Percentiles rank a stretch among this genome's conserved stretches.
Evolutionary conservation across 345 rosid genomes (phyloP).

Genomic region (Brassica cretica): DNA sequence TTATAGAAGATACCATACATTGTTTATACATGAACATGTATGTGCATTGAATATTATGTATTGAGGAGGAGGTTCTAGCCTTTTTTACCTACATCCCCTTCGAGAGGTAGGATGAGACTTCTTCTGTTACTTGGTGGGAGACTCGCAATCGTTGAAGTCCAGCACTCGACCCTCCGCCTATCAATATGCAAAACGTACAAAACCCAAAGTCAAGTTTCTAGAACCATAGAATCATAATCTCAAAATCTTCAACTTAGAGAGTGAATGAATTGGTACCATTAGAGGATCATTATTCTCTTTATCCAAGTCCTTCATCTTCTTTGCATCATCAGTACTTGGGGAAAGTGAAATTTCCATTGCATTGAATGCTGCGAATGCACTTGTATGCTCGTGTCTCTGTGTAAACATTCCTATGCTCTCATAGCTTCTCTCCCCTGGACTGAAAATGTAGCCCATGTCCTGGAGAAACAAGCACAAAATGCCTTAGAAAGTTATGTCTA

Average conservation of each 20-base stretch:
- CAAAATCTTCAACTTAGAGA: background rate
- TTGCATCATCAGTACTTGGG: slow-evolving; percentile 51
- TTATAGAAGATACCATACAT: slow-evolving; percentile 30
- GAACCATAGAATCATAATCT: background rate
- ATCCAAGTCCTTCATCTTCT: slow-evolving; percentile 43
- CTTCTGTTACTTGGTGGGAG: slow-evolving; percentile 58
- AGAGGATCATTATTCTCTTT: slow-evolving; percentile 46
- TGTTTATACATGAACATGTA: slow-evolving; percentile 34
- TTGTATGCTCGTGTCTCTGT: slow-evolving; percentile 65
- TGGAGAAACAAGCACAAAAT: slow-evolving; percentile 35
- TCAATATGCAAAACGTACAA: background rate
- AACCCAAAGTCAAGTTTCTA: background rate
- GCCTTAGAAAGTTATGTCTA: background rate
- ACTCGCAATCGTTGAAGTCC: slow-evolving; percentile 91
- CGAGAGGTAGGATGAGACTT: slow-evolving; percentile 68
- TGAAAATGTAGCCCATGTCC: slow-evolving; percentile 90
- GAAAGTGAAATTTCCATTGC: slow-evolving; percentile 62
- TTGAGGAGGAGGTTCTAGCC: slow-evolving; percentile 1
- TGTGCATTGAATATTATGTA: slow-evolving; percentile 17
- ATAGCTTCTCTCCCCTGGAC: slow-evolving; percentile 88
- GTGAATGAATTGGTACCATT: slow-evolving; percentile 22
- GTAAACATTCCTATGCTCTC: slow-evolving; percentile 84
- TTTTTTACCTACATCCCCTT: slow-evolving; percentile 44
- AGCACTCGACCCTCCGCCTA: slow-evolving; percentile 75
- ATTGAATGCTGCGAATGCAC: slow-evolving; percentile 63